These are phyloP conservation scores for Cytospora chrysosperma DNA, from an alignment of 2,329 filamentous ascomycete species.

Conservation along the genomic window DNA sequence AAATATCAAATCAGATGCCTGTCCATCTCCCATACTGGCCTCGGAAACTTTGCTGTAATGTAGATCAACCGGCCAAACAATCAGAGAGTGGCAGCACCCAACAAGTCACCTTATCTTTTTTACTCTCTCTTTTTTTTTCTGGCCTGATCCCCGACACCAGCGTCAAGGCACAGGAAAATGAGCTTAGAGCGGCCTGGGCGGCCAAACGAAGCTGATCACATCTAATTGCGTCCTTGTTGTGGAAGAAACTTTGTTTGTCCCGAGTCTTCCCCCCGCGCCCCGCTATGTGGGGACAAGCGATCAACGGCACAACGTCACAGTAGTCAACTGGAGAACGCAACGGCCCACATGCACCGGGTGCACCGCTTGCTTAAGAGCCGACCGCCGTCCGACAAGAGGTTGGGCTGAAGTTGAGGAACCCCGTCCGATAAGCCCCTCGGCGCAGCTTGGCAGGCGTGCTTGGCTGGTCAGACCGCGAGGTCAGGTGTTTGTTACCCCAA, in stretches of 20 bases:
- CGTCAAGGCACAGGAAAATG: neutral
- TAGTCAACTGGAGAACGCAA: slow-evolving; percentile 2
- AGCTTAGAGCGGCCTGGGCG: neutral
- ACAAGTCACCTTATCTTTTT: neutral
- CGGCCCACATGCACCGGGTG: slow-evolving; percentile 7
- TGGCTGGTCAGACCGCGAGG: slow-evolving; percentile 9
- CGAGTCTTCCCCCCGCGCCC: slow-evolving; percentile 12
- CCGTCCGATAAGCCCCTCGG: slow-evolving; percentile 16
- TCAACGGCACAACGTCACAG: slow-evolving; percentile 24
- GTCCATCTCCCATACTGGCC: neutral
- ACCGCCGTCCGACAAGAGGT: neutral
- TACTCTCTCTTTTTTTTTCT: neutral
- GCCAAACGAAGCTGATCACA: neutral
- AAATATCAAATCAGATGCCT: neutral
- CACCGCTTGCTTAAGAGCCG: slow-evolving; percentile 6
- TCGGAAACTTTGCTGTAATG: neutral
- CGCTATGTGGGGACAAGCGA: slow-evolving; percentile 13
- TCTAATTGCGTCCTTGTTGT: neutral
- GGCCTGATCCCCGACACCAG: neutral
- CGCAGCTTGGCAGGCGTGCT: slow-evolving; percentile 18
- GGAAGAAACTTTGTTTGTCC: neutral
- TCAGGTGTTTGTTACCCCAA: neutral
- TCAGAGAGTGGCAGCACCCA: neutral
- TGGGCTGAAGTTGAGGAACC: neutral
- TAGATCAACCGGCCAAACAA: neutral